phyloP scores from a whole-genome alignment of 2,329 filamentous ascomycete genomes.

The Calonectria pauciramosa region DNA sequence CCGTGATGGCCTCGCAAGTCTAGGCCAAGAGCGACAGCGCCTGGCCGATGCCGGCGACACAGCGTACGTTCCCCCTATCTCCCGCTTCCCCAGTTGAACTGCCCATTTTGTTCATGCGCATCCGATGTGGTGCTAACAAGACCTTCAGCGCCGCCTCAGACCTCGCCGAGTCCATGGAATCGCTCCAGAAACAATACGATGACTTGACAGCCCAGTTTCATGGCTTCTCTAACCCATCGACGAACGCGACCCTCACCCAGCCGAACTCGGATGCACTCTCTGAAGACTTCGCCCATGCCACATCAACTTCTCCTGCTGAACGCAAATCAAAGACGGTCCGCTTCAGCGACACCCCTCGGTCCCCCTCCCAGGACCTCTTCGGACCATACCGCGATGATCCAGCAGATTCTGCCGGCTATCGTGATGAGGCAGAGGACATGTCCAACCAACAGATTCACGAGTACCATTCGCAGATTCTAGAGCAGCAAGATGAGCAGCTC shows the following conservation, averaged over 20 bases:
- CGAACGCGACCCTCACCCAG: conserved; percentile 65
- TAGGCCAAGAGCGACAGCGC: conserved; percentile 75
- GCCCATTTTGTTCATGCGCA: not conserved
- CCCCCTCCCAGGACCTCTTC: conserved; percentile 58
- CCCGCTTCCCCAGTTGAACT: conserved; percentile 3
- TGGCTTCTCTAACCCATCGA: conserved; percentile 68
- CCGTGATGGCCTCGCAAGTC: conserved; percentile 79
- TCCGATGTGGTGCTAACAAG: not conserved
- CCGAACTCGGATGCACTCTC: conserved; percentile 76
- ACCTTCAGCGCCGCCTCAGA: conserved; percentile 59
- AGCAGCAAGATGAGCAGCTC: conserved; percentile 95
- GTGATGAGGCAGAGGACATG: conserved; percentile 71
- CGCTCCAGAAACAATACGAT: conserved; percentile 80
- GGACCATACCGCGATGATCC: conserved; percentile 80
- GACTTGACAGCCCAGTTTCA: conserved; percentile 87
- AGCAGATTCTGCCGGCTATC: conserved; percentile 67
- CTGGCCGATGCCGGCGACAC: conserved; percentile 76
- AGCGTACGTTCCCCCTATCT: conserved; percentile 59
- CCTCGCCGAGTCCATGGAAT: conserved; percentile 74
- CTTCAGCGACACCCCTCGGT: conserved; percentile 78
- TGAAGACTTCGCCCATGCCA: conserved; percentile 75
- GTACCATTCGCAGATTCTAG: conserved; percentile 84
- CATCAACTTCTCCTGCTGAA: conserved; percentile 54
- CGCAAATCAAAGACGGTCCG: conserved; percentile 80
- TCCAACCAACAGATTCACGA: conserved; percentile 88